Evolutionary conservation across 176 grass and related monocot genomes (phyloP), one percentile per base, ranked within the genome.

Genomic region (Phyllostachys edulis): DNA sequence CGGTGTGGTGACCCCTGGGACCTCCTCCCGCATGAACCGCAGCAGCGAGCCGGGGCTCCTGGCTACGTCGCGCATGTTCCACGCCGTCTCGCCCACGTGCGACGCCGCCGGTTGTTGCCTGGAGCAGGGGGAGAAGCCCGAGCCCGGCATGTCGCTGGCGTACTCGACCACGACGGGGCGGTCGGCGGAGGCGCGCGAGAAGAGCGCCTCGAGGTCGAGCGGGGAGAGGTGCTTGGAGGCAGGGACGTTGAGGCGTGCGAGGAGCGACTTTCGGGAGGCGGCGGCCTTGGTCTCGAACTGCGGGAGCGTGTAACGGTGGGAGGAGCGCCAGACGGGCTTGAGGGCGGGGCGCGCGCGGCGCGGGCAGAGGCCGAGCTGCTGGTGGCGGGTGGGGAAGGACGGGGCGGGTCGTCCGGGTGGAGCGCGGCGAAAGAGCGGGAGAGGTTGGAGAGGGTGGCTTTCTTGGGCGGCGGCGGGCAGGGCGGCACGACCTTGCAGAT

Each of bases 401-500:
- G 93, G 89, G 7, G 77, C 0, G 7, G 75, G 41, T 78, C 65
- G 61, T 75, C 46, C 46, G 92, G 76, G 59, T 82, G 77, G 39
- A 90, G 89, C 46, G 91, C 90, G 65, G 93, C 72, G 93, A 99
- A 96, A 83, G 96, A 96, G 88, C 96, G 93, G 62, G 93, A 85
- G 73, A 99, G 81, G 80, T 92, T 94, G 62, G 90, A 74, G 84
- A 99, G 70, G n/a, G 88, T 85, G 17, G 84, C 56, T 82, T 95
- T 95, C 81, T 90, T 85, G 72, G 96, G 83, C 23, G 96, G 85
- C 26, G 78, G 68, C 18, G 87, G 79, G 64, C 87, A 80, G 41
- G 96, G 96, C 21, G 93, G 93, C 0, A 99, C 87, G 47, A 99
- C 88, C 91, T 99, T 99, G 84, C 96, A 99, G 77, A 95, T 86